Conservation (phyloP, 306 rosid genomes). For the Dalbergia oliveri region DNA sequence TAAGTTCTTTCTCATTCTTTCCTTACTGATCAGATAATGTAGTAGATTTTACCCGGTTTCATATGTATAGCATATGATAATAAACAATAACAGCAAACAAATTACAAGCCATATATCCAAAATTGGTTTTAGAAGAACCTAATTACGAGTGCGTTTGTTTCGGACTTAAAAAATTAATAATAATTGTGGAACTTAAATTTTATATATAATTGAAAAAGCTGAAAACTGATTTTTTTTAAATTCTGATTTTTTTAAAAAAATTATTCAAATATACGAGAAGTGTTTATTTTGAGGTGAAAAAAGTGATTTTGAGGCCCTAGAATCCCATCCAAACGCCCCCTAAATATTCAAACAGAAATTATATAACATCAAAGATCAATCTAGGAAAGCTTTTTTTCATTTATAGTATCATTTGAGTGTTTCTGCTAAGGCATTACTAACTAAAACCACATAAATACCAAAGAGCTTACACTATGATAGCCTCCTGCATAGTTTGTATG, state of each 20-base stretch:
- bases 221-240: no score
- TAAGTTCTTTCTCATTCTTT: neutral
- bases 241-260: no score
- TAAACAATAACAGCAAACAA: neutral
- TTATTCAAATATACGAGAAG: no score
- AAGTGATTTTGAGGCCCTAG: no score
- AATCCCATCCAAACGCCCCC: no score
- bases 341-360: neutral
- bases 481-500: constrained; percentile 91
- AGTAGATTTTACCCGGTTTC: neutral
- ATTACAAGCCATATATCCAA: neutral
- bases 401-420: neutral
- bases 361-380: constrained; percentile 14
- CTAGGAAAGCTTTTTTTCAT: neutral
- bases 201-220: no score
- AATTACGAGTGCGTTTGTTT: neutral
- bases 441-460: constrained; percentile 17
- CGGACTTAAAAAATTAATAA: no score
- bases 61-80: neutral
- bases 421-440: neutral
- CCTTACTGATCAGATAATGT: neutral
- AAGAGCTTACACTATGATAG: constrained; percentile 78
- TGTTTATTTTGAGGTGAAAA: no score
- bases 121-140: neutral
- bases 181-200: no score